These are phyloP conservation scores for Medicago arabica DNA, from an alignment of 306 rosid species.

Conservation along the genomic window DNA sequence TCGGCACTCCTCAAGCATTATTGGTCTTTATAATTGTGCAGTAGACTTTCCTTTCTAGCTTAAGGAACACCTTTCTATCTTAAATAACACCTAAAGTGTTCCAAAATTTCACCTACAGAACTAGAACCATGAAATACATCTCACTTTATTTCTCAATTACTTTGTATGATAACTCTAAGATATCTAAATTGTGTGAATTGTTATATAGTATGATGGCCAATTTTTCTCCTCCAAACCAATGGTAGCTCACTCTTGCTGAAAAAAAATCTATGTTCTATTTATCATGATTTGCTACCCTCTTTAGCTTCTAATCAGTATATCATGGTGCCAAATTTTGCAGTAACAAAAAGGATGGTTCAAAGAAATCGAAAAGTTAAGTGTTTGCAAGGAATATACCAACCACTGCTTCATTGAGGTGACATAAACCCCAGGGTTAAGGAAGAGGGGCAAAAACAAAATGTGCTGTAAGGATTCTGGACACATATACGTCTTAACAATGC, in stretches of 20 bases:
- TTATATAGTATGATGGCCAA: not conserved
- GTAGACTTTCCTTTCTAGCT: not conserved
- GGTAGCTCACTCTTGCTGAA: not conserved
- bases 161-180: not conserved
- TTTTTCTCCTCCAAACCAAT: not conserved
- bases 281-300: slow-evolving; percentile 3
- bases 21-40: not conserved
- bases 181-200: not conserved
- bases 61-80: not conserved
- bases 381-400: slow-evolving; percentile 25
- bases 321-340: slow-evolving; percentile 48
- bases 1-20: not conserved
- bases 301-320: slow-evolving; percentile 33
- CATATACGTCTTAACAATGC: slow-evolving; percentile 17
- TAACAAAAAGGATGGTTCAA: slow-evolving; percentile 38
- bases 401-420: slow-evolving; percentile 25
- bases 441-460: slow-evolving; percentile 12
- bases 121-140: not conserved
- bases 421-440: slow-evolving; percentile 25
- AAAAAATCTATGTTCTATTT: not conserved
- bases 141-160: not conserved
- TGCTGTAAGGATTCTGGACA: slow-evolving; percentile 29
- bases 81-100: not conserved
- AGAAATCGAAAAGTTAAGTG: slow-evolving; percentile 38
- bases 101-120: not conserved